Evolutionary conservation across 1,139 yeast species (phyloP), one percentile per base, ranked within the genome.

Genomic region (Geotrichum phurueaensis): DNA sequence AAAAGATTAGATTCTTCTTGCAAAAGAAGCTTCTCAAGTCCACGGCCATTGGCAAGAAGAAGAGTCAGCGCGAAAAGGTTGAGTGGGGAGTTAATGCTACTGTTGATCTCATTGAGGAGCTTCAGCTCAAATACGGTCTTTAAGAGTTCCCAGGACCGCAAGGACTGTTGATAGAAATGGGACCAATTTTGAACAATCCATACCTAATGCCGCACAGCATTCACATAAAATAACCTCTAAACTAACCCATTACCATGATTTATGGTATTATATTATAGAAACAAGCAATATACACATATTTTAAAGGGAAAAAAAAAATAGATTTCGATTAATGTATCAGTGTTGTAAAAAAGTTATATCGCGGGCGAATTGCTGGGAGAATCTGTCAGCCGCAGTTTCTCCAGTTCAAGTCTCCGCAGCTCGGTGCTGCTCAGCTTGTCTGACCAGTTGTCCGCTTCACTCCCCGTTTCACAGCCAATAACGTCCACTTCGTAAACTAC

Each of bases 351-450:
- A 36, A n/a, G 5, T 39, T 39, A 39, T 39, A 39, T 39, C n/a
- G n/a, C 45, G 2, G 18, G 2, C 20, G 47, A 18, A 2, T 39
- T 39, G 20, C 7, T 39, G 18, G 47, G 47, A 18, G n/a, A n/a
- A 15, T 39, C 47, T n/a, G 6, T 18, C 20, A 39, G 20, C 47
- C 47, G 47, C 18, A 57, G 18, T 47, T 54, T 52, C 58, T 68
- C 70, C 51, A 74, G 57, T 47, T 73, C 76, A 20, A 61, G 67
- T 58, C 70, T 63, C 54, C 86, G 75, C 45, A 81, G 68, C 52
- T 78, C 78, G 0, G 99, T 94, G 59, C 97, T 89, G 68, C 98
- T 91, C 60, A 95, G 70, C 71, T 95, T 95, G 39, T 86, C 89
- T 52, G 80, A 78, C 81, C 87, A 87, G 51, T 73, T 72, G 52